These are phyloP conservation scores for Poteriospumella lacustris DNA, from an alignment of 108 stramenopile genomes.

Conservation along the genomic window DNA sequence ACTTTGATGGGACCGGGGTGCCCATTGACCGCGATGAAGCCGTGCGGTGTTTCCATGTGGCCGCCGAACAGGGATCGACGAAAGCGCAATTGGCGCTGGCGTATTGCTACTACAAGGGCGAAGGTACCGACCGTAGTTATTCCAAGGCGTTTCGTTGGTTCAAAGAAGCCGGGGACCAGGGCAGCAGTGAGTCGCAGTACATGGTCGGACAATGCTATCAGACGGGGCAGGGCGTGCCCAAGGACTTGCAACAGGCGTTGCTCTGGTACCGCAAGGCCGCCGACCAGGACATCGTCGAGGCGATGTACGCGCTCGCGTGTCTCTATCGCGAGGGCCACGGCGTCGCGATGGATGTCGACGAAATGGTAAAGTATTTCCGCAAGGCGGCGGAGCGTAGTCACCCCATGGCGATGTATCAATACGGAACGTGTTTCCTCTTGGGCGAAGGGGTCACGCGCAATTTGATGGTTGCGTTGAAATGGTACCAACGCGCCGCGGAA, in stretches of 20 bases:
- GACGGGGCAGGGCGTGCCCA: neutral
- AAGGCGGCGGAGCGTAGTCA: neutral
- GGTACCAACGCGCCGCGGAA: neutral
- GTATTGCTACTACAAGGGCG: no score
- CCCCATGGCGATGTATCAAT: slow-evolving; percentile 2
- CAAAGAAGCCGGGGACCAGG: neutral
- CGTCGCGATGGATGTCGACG: neutral
- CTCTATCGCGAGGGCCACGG: slow-evolving; percentile 8
- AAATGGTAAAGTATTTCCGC: neutral
- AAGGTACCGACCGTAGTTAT: no score
- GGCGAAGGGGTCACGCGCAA: neutral
- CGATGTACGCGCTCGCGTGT: neutral
- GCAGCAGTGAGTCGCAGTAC: neutral
- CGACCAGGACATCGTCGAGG: neutral
- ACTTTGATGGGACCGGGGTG: no score
- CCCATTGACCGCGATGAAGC: no score
- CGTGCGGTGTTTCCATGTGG: no score
- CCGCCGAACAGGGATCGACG: no score
- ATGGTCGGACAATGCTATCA: neutral
- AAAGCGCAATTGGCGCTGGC: no score
- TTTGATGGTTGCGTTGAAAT: neutral
- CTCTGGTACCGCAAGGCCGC: neutral
- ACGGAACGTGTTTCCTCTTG: no score
- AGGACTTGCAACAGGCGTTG: neutral
- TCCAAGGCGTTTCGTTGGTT: neutral